phyloP scores from a whole-genome alignment of 495 filamentous ascomycete genomes.

The Trypethelium eluteriae region DNA sequence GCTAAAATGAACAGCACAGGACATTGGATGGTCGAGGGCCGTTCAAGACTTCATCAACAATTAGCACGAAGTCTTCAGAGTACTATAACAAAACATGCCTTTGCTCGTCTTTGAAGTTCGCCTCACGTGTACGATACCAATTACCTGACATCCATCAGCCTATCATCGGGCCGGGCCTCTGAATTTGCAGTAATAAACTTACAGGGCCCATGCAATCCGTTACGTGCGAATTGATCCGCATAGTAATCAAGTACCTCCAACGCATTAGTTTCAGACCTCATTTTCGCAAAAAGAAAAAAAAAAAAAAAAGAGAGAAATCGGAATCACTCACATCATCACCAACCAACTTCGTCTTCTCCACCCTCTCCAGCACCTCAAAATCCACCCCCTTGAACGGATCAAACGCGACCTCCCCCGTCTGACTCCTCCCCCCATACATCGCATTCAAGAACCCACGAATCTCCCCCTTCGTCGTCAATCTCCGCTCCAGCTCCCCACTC shows the following conservation, averaged over 20 bases:
- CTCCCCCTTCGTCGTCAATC: slow-evolving; percentile 47
- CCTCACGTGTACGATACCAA: slow-evolving; percentile 68
- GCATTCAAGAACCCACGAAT: slow-evolving; percentile 61
- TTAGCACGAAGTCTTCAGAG: not conserved
- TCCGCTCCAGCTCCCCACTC: slow-evolving; percentile 52
- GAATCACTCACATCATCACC: slow-evolving; percentile 46
- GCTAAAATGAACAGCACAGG: slow-evolving; percentile 72
- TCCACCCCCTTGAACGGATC: slow-evolving; percentile 49
- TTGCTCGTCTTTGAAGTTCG: slow-evolving; percentile 70
- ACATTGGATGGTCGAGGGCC: slow-evolving; percentile 41
- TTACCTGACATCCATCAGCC: slow-evolving; percentile 44
- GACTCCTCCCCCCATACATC: slow-evolving; percentile 57
- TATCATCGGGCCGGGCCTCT: not conserved
- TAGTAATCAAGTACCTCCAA: slow-evolving; percentile 67
- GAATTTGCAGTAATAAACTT: slow-evolving; percentile 29
- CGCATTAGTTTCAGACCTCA: not conserved
- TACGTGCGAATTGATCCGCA: slow-evolving; percentile 55
- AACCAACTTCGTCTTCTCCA: slow-evolving; percentile 49
- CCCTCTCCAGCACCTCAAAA: slow-evolving; percentile 43
- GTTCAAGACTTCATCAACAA: slow-evolving; percentile 20
- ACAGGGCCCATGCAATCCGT: slow-evolving; percentile 68
- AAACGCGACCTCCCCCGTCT: slow-evolving; percentile 49
- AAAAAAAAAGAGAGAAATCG: too few species aligned
- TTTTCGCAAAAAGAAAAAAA: not conserved
- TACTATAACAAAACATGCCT: not conserved